phyloP scores from a whole-genome alignment of 257 asterid genomes.

The Coffea eugenioides region DNA sequence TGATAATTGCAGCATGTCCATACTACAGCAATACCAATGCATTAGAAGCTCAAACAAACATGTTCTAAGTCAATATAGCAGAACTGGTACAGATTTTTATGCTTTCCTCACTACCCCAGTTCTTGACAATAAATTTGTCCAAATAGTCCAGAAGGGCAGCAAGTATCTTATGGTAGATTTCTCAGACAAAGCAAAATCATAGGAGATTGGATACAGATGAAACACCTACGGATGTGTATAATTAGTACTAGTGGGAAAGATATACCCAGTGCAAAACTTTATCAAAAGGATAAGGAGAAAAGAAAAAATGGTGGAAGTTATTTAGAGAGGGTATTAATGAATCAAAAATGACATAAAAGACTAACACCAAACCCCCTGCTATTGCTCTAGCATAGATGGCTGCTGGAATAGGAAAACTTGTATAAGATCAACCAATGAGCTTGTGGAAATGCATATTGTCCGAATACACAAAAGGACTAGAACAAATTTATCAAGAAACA shows the following conservation, averaged over 20 bases:
- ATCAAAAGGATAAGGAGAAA: too few relatives aligned
- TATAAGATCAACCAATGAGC: not conserved
- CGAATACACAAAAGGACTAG: slow-evolving; percentile 2
- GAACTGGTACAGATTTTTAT: not conserved
- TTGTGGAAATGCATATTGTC: not conserved
- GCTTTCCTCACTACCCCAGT: not conserved
- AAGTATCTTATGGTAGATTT: not conserved
- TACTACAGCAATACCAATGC: not conserved
- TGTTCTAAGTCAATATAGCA: not conserved
- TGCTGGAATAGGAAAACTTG: not conserved
- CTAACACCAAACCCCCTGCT: too few relatives aligned
- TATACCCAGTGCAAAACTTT: too few relatives aligned
- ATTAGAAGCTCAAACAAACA: not conserved
- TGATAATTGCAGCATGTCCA: not conserved
- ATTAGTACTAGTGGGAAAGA: too few relatives aligned
- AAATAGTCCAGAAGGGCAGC: not conserved
- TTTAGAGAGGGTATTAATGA: too few relatives aligned
- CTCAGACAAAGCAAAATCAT: not conserved
- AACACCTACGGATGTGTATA: not conserved
- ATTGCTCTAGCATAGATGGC: not conserved
- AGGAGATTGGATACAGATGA: not conserved
- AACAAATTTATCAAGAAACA: not conserved
- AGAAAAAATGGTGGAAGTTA: too few relatives aligned
- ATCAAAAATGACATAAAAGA: too few relatives aligned
- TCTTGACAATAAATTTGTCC: not conserved